These are phyloP conservation scores for Paramecium primaurelia DNA, from an alignment of 73 alveolate genomes.

Conservation along the genomic window DNA sequence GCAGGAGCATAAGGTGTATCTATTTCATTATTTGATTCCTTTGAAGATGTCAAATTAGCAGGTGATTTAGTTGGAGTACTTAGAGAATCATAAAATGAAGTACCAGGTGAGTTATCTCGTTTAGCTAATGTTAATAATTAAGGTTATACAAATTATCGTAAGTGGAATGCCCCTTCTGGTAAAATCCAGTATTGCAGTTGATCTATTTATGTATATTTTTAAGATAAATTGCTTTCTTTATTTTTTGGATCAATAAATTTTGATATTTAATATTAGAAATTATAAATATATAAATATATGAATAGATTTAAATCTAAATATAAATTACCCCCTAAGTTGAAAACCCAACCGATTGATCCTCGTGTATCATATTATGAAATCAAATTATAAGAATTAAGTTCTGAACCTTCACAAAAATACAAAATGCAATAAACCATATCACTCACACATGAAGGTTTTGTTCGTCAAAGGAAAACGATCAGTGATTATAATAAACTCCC, in stretches of 20 bases:
- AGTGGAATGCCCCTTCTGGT: conserved; percentile 31
- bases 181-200: neutral
- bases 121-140: neutral
- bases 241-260: neutral
- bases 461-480: neutral
- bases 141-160: neutral
- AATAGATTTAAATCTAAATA: neutral
- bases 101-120: neutral
- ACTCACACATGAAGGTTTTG: neutral
- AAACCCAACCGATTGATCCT: neutral
- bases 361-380: neutral
- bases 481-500: neutral
- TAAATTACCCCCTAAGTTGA: neutral
- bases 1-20: conserved; percentile 82
- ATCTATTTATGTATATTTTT: neutral
- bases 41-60: conserved; percentile 45
- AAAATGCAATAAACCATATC: neutral
- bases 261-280: neutral
- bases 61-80: conserved; percentile 24
- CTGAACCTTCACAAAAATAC: neutral
- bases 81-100: neutral
- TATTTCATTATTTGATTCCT: conserved; percentile 65
- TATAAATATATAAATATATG: neutral
- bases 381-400: neutral
- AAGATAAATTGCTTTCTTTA: neutral